A percentile compares a stretch with the other conserved stretches of the same genome.
Evolutionary conservation across 306 rosid species (phyloP).

Genomic region (Alnus glutinosa): DNA sequence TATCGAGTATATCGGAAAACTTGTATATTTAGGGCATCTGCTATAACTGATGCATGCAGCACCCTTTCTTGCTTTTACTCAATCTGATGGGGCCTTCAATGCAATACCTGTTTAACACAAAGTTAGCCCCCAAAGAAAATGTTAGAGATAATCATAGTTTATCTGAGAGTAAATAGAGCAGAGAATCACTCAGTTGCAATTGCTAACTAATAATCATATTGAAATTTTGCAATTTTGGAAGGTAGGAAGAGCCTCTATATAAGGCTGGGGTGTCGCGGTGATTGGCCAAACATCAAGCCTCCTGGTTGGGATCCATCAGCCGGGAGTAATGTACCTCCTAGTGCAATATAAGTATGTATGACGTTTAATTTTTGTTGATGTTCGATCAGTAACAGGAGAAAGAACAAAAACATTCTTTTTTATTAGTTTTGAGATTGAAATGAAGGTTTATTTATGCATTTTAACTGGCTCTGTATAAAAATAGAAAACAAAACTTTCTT

Average conservation of each 20-base stretch:
- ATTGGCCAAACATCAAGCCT: constrained; percentile 94
- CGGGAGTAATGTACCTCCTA: constrained; percentile 30
- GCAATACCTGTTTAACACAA: not conserved
- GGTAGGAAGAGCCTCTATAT: constrained; percentile 85
- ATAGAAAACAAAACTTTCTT: too few species aligned
- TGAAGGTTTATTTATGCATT: not conserved
- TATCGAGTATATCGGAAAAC: too few species aligned
- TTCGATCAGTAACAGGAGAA: not conserved
- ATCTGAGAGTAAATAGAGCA: not conserved
- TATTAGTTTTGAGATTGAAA: not conserved
- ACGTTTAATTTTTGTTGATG: not conserved
- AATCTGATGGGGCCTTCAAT: not conserved
- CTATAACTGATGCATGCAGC: not conserved
- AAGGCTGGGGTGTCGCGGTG: constrained; percentile 93
- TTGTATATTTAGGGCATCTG: too few species aligned
- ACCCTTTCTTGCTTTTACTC: not conserved
- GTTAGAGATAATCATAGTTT: not conserved
- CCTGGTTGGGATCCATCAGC: constrained; percentile 95
- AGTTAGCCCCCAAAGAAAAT: not conserved
- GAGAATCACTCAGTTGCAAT: not conserved
- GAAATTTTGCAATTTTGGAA: constrained; percentile 26
- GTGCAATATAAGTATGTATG: not conserved
- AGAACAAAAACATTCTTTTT: not conserved
- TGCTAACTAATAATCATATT: not conserved
- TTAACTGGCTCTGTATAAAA: not conserved